Evolutionary conservation across 2,329 filamentous ascomycete genomes (phyloP), one percentile per base, ranked within the genome.

Genomic region (Neofusicoccum laricinum): DNA sequence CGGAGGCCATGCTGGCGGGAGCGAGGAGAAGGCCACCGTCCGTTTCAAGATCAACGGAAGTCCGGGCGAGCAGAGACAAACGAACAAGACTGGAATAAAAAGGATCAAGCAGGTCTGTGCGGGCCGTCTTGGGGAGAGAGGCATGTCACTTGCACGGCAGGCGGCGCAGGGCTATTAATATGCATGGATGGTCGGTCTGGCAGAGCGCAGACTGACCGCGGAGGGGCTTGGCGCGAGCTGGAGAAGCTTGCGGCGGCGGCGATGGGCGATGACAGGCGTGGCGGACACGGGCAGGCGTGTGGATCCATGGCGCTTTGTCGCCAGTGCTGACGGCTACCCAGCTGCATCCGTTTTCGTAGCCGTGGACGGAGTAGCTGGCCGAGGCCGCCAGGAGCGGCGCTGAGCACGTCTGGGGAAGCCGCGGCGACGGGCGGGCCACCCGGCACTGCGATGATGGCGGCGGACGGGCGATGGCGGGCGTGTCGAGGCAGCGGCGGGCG

Each of bases 231-330:
- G 55, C 40, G 41, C 30, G 17, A 40, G 21, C 34, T 12, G 21
- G 17, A 43, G 38, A 40, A 40, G 12, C 50, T n/a, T 19, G 34
- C 51, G 34, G 19, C 34, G 40, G n/a, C 10, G 7, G 19, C 34
- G 40, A 19, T 4, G 7, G 19, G 53, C 11, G 14, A 53, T 21
- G 32, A 11, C 32, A 19, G 17, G 32, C 38, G 15, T 15, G 50
- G 36, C 34, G 34, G 34, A 55, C 34, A 55, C 15, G 38, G 36
- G n/a, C 15, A 32, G 17, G 53, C 14, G 32, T 43, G 55, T 46
- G 55, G 55, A 46, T 40, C 25, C 55, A 46, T 36, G 40, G 41
- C 55, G 41, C 25, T 59, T 36, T 59, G 55, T 46, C 55, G 40
- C 46, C 41, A 46, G 40, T 45, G 25, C 38, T 17, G 36, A 32